Conservation (phyloP, 352 stramenopile genomes). For the Phytophthora europaea region DNA sequence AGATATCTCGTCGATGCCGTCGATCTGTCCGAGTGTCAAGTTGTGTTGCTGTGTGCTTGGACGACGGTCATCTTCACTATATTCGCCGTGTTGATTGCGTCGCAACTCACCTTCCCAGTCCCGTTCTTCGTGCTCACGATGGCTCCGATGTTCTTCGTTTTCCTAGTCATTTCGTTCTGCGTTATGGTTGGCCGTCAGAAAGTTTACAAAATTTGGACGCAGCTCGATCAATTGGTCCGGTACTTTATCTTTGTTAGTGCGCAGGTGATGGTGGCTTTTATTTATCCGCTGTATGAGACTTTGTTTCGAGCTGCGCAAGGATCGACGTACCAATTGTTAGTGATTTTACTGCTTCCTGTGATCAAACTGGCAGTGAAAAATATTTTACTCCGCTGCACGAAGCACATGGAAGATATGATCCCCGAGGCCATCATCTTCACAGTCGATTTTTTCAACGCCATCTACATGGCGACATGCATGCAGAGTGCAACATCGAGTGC, state of each 20-base stretch:
- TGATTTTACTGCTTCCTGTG: slow-evolving; percentile 23
- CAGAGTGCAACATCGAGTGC: slow-evolving; percentile 9
- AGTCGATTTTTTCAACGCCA: slow-evolving; percentile 34
- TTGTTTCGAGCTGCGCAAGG: slow-evolving; percentile 6
- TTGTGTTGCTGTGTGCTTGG: neutral
- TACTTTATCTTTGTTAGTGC: slow-evolving; percentile 15
- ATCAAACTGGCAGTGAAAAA: slow-evolving; percentile 41
- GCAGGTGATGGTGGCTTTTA: slow-evolving; percentile 8
- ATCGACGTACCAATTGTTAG: slow-evolving; percentile 8
- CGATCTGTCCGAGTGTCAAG: neutral
- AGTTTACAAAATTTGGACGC: slow-evolving; percentile 2
- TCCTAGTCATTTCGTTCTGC: slow-evolving; percentile 9
- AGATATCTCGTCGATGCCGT: slow-evolving; percentile 3
- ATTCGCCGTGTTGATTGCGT: neutral
- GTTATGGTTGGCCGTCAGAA: slow-evolving; percentile 3
- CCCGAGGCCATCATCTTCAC: slow-evolving; percentile 33
- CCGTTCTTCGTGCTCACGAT: slow-evolving; percentile 15
- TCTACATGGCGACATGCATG: slow-evolving; percentile 28
- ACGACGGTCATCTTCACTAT: slow-evolving; percentile 2
- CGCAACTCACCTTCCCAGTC: slow-evolving; percentile 13
- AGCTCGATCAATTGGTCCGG: slow-evolving; percentile 7
- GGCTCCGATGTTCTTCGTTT: slow-evolving; percentile 9
- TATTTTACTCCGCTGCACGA: slow-evolving; percentile 4
- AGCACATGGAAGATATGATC: slow-evolving; percentile 27
- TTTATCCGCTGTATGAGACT: slow-evolving; percentile 24